These are phyloP conservation scores for Hypocrella siamensis DNA, from an alignment of 2,329 filamentous ascomycete species.

Conservation along the genomic window DNA sequence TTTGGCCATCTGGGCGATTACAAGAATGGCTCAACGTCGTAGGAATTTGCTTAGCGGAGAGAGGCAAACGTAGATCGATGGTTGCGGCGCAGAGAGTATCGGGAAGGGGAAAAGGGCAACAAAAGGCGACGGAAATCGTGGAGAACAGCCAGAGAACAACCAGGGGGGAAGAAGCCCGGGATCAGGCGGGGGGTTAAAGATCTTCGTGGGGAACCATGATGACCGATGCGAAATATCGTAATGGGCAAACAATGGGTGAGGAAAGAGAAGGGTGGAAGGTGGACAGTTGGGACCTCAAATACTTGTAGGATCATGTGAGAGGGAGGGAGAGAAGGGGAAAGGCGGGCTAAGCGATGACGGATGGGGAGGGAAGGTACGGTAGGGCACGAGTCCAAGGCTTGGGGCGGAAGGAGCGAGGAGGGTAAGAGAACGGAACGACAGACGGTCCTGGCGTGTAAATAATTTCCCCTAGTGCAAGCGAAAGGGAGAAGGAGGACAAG, in stretches of 20 bases:
- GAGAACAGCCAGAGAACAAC: conserved; percentile 5
- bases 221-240: conserved; percentile 2
- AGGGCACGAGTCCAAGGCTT: no score
- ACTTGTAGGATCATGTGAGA: conserved; percentile 1
- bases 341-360: neutral
- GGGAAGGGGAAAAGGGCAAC: neutral
- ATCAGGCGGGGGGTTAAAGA: conserved; percentile 4
- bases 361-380: neutral
- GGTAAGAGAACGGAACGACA: neutral
- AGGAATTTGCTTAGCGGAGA: neutral
- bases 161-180: conserved; percentile 5
- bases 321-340: neutral
- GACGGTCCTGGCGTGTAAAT: neutral
- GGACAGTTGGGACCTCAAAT: conserved; percentile 5
- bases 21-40: neutral
- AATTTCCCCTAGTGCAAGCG: conserved; percentile 1
- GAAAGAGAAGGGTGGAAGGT: conserved; percentile 1
- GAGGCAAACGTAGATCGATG: neutral
- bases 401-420: neutral
- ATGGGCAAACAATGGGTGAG: conserved; percentile 6
- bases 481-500: neutral
- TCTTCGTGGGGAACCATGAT: conserved; percentile 4
- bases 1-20: conserved; percentile 4
- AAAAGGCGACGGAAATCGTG: conserved; percentile 1
- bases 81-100: conserved; percentile 1